Percentiles rank a stretch among this genome's conserved stretches.
Evolutionary conservation across 1,139 yeast species (phyloP).

Genomic region (Yamadazyma friedrichii): DNA sequence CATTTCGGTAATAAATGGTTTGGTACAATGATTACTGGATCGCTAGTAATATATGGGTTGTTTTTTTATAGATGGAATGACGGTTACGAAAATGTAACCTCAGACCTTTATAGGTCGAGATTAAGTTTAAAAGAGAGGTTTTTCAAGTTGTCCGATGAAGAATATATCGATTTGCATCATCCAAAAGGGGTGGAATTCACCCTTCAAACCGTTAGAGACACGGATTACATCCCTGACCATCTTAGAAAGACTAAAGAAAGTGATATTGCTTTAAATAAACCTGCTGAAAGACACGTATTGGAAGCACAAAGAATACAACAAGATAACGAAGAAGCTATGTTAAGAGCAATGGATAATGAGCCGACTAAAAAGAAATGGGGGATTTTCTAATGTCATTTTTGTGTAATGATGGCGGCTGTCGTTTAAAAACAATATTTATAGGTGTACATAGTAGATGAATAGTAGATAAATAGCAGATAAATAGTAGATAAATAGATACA

Average conservation of each 20-base stretch:
- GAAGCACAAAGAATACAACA: conserved; percentile 75
- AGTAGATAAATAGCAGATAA: not conserved
- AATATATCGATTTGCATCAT: conserved; percentile 59
- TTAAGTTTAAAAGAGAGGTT: conserved; percentile 53
- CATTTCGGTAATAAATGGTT: conserved; percentile 55
- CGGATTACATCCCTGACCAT: conserved; percentile 40
- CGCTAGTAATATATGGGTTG: conserved; percentile 54
- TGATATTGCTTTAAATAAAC: conserved; percentile 60
- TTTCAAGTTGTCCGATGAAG: conserved; percentile 56
- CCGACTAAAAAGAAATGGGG: conserved; percentile 29
- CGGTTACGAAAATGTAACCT: conserved; percentile 73
- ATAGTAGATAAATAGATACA: not conserved
- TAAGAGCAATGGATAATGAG: conserved; percentile 37
- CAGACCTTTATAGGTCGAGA: conserved; percentile 64
- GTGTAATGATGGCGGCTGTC: too few relatives aligned
- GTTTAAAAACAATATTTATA: not conserved
- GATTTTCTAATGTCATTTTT: too few relatives aligned
- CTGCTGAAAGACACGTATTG: conserved; percentile 67
- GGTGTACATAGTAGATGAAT: not conserved
- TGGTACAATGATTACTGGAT: conserved; percentile 46
- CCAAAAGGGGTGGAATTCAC: conserved; percentile 36
- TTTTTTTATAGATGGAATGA: conserved; percentile 86
- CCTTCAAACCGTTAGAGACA: conserved; percentile 42
- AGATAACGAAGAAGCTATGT: conserved; percentile 63
- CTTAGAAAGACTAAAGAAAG: conserved; percentile 42